These are phyloP conservation scores for Cladosporium sp. DNA, from an alignment of 2,329 filamentous ascomycete genomes.

Conservation along the genomic window DNA sequence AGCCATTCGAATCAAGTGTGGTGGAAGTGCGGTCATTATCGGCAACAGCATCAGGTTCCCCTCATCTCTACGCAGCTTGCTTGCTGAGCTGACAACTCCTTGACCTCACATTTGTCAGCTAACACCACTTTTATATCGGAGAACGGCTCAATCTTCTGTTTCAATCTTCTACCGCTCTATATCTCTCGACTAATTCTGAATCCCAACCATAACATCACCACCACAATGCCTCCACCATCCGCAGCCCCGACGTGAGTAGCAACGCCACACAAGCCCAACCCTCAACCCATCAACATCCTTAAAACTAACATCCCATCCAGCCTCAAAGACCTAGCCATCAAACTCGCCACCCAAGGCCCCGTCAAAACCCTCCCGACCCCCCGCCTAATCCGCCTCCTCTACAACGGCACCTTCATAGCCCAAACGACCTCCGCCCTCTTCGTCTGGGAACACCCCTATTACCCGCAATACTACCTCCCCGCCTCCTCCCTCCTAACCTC, in stretches of 20 bases:
- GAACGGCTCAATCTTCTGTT: too few species aligned
- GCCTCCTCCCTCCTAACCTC: constrained; percentile 14
- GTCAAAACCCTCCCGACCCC: constrained; percentile 28
- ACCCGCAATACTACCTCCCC: constrained; percentile 41
- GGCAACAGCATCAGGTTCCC: too few species aligned
- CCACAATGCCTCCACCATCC: background rate
- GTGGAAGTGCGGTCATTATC: too few species aligned
- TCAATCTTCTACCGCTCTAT: too few species aligned
- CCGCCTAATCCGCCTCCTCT: constrained; percentile 30
- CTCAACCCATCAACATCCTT: background rate
- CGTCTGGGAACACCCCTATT: constrained; percentile 43
- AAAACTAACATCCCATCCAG: constrained; percentile 21
- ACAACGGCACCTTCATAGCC: constrained; percentile 31
- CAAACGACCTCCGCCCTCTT: constrained; percentile 30
- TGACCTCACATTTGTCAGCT: too few species aligned
- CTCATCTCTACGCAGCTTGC: too few species aligned
- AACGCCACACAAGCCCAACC: background rate
- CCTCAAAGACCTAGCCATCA: constrained; percentile 37
- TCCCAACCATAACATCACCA: too few species aligned
- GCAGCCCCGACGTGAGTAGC: constrained; percentile 1
- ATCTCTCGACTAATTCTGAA: too few species aligned
- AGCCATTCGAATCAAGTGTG: too few species aligned
- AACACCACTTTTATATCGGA: too few species aligned
- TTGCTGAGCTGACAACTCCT: too few species aligned
- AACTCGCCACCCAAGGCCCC: constrained; percentile 37